Evolutionary conservation across 2,329 filamentous ascomycete species (phyloP), one percentile per base, ranked within the genome.

Genomic region (Magnaporthiopsis incrustans): DNA sequence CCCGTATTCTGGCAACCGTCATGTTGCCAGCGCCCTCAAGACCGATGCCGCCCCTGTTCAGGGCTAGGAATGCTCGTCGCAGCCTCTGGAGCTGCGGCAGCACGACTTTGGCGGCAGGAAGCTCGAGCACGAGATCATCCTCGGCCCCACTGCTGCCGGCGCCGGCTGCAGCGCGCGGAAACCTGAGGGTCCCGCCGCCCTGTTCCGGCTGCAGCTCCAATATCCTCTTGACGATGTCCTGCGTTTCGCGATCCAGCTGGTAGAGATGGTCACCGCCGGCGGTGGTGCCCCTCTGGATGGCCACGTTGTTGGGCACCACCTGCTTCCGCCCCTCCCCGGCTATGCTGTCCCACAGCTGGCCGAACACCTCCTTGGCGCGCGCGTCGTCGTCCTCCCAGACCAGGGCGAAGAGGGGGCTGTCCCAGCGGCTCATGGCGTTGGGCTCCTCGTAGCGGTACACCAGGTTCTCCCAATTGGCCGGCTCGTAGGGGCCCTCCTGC

Each of bases 381-480:
- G 82, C 82, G 65, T 82, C 81, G 64, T 83, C 83, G 72, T 96
- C 91, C 59, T 92, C 88, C 81, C 88, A 90, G 14, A 91, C 82
- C 0, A 95, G 81, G 4, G 89, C 89, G 75, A 94, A 95, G 2
- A 95, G 81, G 1, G 91, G 91, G 64, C 88, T 89, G 73, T 96
- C 91, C 91, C 91, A 96, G 58, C 90, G 80, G 2, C 84, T 88
- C 89, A 94, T 93, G 27, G 88, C 85, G 73, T 94, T 95, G 18
- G 91, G 91, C 76, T 96, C 91, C 75, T 96, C 91, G 73, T 93
- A 93, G 64, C 91, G 82, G 72, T 91, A 94, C 44, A 92, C 85
- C 14, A 93, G 81, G 69, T 92, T 92, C 67, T 92, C 89, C 81
- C 90, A 91, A 72, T 90, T 89, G 22, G 74, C 78, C 1, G 77